phyloP scores from a whole-genome alignment of 2,329 filamentous ascomycete species.

The Phaeosphaeriaceae sp. region DNA sequence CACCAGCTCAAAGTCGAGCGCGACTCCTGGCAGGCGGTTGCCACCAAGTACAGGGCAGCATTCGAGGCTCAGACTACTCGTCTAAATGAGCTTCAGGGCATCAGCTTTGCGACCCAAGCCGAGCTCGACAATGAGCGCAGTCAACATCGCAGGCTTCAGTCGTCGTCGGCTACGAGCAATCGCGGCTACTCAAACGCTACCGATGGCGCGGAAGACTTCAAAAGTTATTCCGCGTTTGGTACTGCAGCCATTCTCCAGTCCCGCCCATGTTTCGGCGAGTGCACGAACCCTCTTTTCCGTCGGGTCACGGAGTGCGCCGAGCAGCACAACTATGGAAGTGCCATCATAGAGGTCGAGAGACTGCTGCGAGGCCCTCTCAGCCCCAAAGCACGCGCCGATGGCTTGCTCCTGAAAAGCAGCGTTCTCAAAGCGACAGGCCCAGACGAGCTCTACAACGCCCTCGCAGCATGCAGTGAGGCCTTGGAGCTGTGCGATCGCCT shows the following conservation, averaged over 20 bases:
- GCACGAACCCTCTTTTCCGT: conserved; percentile 23
- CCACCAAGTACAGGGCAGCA: conserved; percentile 34
- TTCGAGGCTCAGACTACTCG: conserved; percentile 34
- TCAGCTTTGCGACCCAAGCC: conserved; percentile 41
- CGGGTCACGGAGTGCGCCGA: conserved; percentile 23
- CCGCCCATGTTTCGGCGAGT: conserved; percentile 3
- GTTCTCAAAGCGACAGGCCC: conserved; percentile 30
- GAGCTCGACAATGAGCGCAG: conserved; percentile 41
- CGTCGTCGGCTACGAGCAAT: conserved; percentile 1
- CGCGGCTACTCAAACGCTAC: background rate
- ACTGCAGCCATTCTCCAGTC: conserved; percentile 17
- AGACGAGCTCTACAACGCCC: conserved; percentile 33
- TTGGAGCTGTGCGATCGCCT: conserved; percentile 35
- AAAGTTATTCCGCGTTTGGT: conserved; percentile 9
- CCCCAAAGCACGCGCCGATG: conserved; percentile 32
- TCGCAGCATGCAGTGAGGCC: conserved; percentile 42
- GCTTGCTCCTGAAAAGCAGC: conserved; percentile 38
- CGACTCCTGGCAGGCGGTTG: conserved; percentile 39
- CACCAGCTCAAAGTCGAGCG: conserved; percentile 36
- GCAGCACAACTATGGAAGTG: conserved; percentile 31
- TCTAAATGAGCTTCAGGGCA: conserved; percentile 32
- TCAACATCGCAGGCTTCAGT: conserved; percentile 19
- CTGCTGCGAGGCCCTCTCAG: conserved; percentile 34
- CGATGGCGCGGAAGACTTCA: conserved; percentile 10
- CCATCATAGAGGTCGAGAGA: conserved; percentile 32